Conservation (phyloP, 805 yeast genomes). For the Komagataella pastoris region DNA sequence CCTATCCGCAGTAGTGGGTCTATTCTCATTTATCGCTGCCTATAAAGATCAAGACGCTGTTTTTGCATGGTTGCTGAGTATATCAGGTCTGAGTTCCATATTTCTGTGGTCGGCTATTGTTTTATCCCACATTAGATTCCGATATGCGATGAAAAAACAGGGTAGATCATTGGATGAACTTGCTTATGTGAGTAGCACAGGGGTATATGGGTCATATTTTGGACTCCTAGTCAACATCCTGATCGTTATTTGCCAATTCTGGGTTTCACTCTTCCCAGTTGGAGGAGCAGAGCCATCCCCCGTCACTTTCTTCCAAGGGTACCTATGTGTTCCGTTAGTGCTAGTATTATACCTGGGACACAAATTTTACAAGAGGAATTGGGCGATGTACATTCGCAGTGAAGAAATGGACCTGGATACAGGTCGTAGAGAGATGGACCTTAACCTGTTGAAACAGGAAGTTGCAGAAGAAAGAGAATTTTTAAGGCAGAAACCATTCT, state of each 20-base stretch:
- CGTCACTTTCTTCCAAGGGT: constrained; percentile 46
- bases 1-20: constrained; percentile 38
- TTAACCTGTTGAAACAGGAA: constrained; percentile 43
- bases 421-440: constrained; percentile 49
- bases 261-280: constrained; percentile 68
- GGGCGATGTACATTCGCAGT: constrained; percentile 28
- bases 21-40: constrained; percentile 52
- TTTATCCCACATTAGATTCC: constrained; percentile 55
- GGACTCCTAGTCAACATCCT: constrained; percentile 46
- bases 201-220: constrained; percentile 52
- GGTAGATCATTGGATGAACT: constrained; percentile 62
- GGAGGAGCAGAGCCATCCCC: constrained; percentile 37
- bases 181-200: constrained; percentile 52
- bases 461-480: constrained; percentile 41
- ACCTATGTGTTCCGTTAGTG: constrained; percentile 52
- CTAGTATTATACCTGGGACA: constrained; percentile 28
- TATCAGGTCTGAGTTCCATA: constrained; percentile 66
- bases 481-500: constrained; percentile 30
- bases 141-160: constrained; percentile 50
- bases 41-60: constrained; percentile 40
- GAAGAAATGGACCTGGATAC: constrained; percentile 44
- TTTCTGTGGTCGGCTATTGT: constrained; percentile 73
- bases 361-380: constrained; percentile 26
- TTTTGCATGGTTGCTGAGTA: constrained; percentile 66
- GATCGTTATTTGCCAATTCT: constrained; percentile 66